These are phyloP conservation scores for Pythium sp. DNA, from an alignment of 352 stramenopile genomes.

Conservation along the genomic window DNA sequence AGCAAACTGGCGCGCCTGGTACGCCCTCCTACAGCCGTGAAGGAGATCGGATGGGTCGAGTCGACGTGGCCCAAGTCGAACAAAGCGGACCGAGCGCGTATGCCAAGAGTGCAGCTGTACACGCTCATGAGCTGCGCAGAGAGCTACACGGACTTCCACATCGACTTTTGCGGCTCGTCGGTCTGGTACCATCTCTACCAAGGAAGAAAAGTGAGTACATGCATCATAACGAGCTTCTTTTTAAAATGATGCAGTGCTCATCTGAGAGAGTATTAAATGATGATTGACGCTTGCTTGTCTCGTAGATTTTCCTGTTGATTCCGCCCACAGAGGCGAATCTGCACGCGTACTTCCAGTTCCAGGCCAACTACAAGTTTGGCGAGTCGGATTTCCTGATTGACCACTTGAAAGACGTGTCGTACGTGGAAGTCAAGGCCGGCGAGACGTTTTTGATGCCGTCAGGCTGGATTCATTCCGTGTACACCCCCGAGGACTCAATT, in stretches of 20 bases:
- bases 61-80: conserved; percentile 24
- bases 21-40: conserved; percentile 29
- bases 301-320: conserved; percentile 41
- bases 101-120: conserved; percentile 31
- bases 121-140: conserved; percentile 42
- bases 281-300: not conserved
- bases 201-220: conserved; percentile 29
- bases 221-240: not conserved
- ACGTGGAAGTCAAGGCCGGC: conserved; percentile 29
- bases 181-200: conserved; percentile 46
- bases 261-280: not conserved
- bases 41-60: conserved; percentile 45
- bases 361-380: conserved; percentile 23
- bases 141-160: conserved; percentile 44
- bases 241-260: not conserved
- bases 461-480: conserved; percentile 45
- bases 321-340: conserved; percentile 38
- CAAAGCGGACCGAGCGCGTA: conserved; percentile 16
- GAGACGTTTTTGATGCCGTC: conserved; percentile 45
- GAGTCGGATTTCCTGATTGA: conserved; percentile 25
- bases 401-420: conserved; percentile 27
- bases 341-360: conserved; percentile 25
- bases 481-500: conserved; percentile 42
- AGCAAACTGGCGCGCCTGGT: conserved; percentile 31
- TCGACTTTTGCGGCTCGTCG: conserved; percentile 45